Evolutionary conservation across 2,329 filamentous ascomycete species (phyloP).

Genomic region (Hymenoscyphus fructigenus): DNA sequence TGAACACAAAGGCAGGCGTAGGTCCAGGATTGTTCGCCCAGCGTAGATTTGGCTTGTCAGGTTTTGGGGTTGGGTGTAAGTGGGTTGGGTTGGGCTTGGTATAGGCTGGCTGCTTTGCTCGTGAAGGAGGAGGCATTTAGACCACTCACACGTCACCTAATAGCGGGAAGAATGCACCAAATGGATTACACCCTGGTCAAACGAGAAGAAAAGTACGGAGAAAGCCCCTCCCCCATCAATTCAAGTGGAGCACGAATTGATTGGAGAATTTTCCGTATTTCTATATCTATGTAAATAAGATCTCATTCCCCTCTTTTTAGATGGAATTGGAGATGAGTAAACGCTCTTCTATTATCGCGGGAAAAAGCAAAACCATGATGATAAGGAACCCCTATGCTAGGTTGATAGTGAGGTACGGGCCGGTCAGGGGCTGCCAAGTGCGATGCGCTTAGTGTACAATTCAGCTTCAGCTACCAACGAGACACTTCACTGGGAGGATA

Average conservation of each 20-base stretch:
- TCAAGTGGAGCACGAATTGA: not conserved
- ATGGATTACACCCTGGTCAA: not conserved
- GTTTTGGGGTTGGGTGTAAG: not conserved
- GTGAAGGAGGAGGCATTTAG: conserved; percentile 8
- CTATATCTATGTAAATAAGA: not conserved
- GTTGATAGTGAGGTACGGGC: not conserved
- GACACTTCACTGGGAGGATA: not conserved
- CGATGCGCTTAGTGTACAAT: not conserved
- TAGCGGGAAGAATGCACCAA: not conserved
- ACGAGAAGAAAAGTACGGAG: not conserved
- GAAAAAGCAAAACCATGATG: not conserved
- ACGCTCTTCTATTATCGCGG: not conserved
- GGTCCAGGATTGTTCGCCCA: not conserved
- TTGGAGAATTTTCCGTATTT: not conserved
- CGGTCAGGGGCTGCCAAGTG: not conserved
- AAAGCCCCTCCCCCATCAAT: not conserved
- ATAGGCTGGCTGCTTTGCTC: conserved; percentile 3
- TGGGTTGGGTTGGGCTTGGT: not conserved
- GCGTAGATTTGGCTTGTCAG: conserved; percentile 2
- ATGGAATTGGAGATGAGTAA: not conserved
- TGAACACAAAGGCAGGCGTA: conserved; percentile 9
- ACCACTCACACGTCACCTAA: conserved; percentile 1
- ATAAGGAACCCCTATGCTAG: not conserved
- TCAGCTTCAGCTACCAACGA: not conserved
- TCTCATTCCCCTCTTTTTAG: not conserved